A percentile compares a stretch with the other conserved stretches of the same genome.
Conservation (phyloP, 2,329 filamentous ascomycete genomes). For the Eurotiales sp. region DNA sequence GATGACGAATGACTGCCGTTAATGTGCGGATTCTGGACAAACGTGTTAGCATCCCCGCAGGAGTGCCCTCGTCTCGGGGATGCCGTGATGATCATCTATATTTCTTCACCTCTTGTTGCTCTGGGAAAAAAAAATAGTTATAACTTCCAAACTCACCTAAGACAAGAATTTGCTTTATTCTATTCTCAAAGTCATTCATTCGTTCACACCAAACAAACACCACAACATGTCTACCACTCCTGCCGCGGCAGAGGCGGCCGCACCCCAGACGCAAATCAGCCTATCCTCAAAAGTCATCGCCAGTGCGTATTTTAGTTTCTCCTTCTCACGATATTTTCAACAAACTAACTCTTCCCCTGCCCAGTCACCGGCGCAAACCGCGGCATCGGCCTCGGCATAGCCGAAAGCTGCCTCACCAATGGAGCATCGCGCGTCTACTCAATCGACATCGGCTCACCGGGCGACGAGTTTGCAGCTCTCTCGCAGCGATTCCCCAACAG, state of each 20-base stretch:
- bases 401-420: slow-evolving; percentile 46
- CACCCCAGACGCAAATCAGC: background rate
- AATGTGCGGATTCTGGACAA: too few species aligned
- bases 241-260: background rate
- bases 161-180: background rate
- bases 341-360: too few species aligned
- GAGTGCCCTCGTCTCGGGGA: background rate
- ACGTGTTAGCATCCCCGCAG: background rate
- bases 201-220: background rate
- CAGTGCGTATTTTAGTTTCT: background rate
- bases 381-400: slow-evolving; percentile 46
- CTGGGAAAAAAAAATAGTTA: too few species aligned
- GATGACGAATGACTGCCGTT: too few species aligned
- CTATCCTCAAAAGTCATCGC: background rate
- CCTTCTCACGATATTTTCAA: background rate
- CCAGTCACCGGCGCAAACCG: slow-evolving; percentile 30
- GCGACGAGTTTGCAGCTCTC: slow-evolving; percentile 31
- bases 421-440: slow-evolving; percentile 37
- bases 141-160: too few species aligned
- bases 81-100: too few species aligned
- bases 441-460: slow-evolving; percentile 35
- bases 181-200: background rate
- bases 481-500: slow-evolving; percentile 38
- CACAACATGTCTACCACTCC: background rate
- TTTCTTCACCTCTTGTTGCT: too few species aligned